phyloP scores from a whole-genome alignment of 2,329 filamentous ascomycete genomes.

The Curvularia sp. region DNA sequence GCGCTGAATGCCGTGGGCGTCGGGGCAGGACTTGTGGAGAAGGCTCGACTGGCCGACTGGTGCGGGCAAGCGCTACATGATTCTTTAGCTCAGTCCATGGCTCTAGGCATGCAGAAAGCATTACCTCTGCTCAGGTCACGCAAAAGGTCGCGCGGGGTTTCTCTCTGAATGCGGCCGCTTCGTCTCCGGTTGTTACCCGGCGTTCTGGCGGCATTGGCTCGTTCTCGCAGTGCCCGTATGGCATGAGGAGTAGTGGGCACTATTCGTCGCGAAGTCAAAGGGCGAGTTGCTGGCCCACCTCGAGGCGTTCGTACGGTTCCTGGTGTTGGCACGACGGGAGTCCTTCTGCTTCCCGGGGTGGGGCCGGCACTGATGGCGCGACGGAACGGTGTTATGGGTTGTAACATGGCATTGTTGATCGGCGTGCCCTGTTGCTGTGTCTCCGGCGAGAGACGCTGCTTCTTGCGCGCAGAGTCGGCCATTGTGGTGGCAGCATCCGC shows the following conservation, averaged over 20 bases:
- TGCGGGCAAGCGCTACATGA: conserved; percentile 56
- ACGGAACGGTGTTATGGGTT: conserved; percentile 45
- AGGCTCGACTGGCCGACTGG: conserved; percentile 55
- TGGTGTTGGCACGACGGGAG: conserved; percentile 45
- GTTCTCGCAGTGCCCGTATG: conserved; percentile 61
- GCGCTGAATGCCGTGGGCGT: conserved; percentile 41
- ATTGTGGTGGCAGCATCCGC: conserved; percentile 29
- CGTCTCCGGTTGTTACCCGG: conserved; percentile 57
- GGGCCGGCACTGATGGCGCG: conserved; percentile 46
- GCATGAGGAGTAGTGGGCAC: conserved; percentile 64
- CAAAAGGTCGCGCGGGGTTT: conserved; percentile 63
- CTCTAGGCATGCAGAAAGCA: background rate
- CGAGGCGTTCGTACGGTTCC: conserved; percentile 47
- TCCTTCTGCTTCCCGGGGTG: conserved; percentile 42
- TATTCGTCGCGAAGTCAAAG: conserved; percentile 43
- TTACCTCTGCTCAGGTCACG: conserved; percentile 60
- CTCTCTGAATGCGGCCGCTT: conserved; percentile 59
- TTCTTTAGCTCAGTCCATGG: conserved; percentile 12
- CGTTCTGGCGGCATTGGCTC: conserved; percentile 58
- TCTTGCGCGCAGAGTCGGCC: conserved; percentile 49
- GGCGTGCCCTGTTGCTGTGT: conserved; percentile 38
- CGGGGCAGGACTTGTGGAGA: conserved; percentile 53
- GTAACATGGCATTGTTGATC: conserved; percentile 22
- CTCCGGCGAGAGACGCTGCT: conserved; percentile 43
- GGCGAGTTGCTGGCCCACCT: conserved; percentile 42